phyloP scores from a whole-genome alignment of 2,329 filamentous ascomycete species.

The Byssothecium circinans region DNA sequence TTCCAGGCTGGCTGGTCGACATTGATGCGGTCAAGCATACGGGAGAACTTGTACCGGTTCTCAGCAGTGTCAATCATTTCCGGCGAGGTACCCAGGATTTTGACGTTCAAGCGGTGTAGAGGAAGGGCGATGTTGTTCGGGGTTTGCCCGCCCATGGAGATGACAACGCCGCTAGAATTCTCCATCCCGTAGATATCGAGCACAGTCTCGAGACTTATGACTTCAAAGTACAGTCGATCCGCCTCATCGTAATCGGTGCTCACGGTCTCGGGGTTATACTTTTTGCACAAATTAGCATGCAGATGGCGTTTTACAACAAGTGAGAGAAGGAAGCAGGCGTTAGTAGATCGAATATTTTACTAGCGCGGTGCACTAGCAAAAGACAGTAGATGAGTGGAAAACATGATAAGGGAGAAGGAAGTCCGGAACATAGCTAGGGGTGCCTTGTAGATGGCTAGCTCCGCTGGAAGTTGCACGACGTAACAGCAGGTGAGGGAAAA shows the following conservation, averaged over 20 bases:
- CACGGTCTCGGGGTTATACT: constrained; percentile 85
- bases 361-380: too few species aligned
- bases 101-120: constrained; percentile 84
- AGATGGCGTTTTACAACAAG: too few species aligned
- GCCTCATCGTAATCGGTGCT: constrained; percentile 92
- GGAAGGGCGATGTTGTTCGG: constrained; percentile 97
- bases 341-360: too few species aligned
- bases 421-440: too few species aligned
- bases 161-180: constrained; percentile 77
- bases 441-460: too few species aligned
- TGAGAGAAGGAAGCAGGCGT: too few species aligned
- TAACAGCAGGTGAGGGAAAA: too few species aligned
- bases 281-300: not conserved
- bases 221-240: constrained; percentile 93
- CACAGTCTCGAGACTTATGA: constrained; percentile 86
- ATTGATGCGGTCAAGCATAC: constrained; percentile 91
- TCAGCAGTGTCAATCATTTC: constrained; percentile 99
- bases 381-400: not conserved
- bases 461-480: too few species aligned
- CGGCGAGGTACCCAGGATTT: constrained; percentile 90
- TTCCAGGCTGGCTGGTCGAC: constrained; percentile 99
- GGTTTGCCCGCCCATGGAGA: constrained; percentile 96
- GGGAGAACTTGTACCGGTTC: constrained; percentile 98
- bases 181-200: constrained; percentile 94
- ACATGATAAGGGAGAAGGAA: constrained; percentile 1